phyloP scores from a whole-genome alignment of 495 filamentous ascomycete species.

The Penicillium canescens region DNA sequence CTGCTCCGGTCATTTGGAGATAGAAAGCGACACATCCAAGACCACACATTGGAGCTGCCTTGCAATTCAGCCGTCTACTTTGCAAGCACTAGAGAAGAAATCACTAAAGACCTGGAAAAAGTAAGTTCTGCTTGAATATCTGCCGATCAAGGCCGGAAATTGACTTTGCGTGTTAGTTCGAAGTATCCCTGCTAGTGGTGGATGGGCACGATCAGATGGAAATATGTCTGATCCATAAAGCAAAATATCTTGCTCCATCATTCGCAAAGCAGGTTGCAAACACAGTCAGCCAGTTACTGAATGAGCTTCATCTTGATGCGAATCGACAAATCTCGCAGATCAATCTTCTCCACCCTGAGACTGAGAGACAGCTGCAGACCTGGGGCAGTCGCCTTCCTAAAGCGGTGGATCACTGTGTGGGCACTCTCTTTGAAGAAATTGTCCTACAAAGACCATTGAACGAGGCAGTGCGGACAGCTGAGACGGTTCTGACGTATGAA shows the following conservation, averaged over 20 bases:
- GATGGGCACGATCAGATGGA: neutral
- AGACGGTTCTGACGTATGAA: neutral
- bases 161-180: neutral
- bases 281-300: neutral
- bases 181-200: neutral
- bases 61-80: neutral
- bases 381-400: neutral
- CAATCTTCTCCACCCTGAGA: neutral
- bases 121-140: neutral
- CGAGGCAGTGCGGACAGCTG: neutral
- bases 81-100: neutral
- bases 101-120: neutral
- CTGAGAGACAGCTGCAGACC: neutral
- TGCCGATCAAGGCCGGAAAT: neutral
- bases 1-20: neutral
- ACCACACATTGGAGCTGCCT: neutral
- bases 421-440: neutral
- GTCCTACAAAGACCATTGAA: neutral
- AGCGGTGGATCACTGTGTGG: neutral
- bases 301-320: neutral
- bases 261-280: neutral
- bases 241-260: neutral
- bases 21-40: neutral
- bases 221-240: neutral
- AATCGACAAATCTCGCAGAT: neutral